Evolutionary conservation across 768 basidiomycete species (phyloP), one percentile per base, ranked within the genome.

Genomic region (Leccinum incarnatum): DNA sequence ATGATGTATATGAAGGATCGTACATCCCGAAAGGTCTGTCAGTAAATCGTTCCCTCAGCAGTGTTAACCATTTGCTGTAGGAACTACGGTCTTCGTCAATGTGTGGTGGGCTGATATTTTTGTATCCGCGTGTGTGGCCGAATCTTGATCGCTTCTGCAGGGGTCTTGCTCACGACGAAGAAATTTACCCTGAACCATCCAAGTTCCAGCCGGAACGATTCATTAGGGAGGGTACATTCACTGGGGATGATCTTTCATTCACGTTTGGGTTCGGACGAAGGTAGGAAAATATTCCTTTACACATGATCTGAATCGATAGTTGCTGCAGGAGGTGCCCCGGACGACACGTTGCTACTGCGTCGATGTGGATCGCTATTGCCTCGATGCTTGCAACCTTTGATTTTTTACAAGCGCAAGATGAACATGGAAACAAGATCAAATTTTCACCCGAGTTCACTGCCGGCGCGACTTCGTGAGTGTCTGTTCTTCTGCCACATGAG

Each of bases 161-260:
- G 77, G 76, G 68, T 8, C 70, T 83, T 59, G 64, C 70, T 9
- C 75, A 75, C 36, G 74, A 81, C 47, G 68, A 69, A 47, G 60
- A 65, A 19, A 65, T 72, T 5, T 83, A 78, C 55, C 60, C 70
- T 2, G 63, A 79, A 45, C 79, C 82, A 4, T 64, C 74, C 6
- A 62, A 63, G 11, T 83, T 80, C 63, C 61, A 64, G 1, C 82
- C 80, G 11, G 74, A 76, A 19, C 71, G 80, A 12, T 82, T 75
- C 49, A 1, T 71, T 1, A 62, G 49, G 29, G 54, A 60, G 12
- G 70, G 61, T 17, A 53, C 59, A 4, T 60, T 64, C 27, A 54
- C n/a, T 6, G 58, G 57, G 7, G 36, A 19, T 6, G 60, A 61
- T 2, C n/a, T 2, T 32, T 40, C 63, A 4, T 53, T 62, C n/a